Conservation (phyloP, 352 stramenopile genomes). For the Globisporangium takayamanum region DNA sequence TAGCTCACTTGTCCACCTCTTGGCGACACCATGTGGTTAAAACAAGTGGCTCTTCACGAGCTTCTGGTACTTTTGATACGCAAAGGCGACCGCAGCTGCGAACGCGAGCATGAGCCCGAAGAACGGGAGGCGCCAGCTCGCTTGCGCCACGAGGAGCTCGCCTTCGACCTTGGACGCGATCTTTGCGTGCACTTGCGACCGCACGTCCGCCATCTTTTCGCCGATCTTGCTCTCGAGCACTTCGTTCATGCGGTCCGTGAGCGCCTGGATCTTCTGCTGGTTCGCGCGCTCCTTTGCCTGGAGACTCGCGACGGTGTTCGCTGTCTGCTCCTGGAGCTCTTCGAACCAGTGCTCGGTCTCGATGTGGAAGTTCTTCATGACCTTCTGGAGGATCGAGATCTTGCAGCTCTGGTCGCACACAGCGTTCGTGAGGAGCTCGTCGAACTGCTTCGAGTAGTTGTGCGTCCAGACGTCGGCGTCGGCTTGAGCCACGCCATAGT, state of each 20-base stretch:
- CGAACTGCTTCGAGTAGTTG: slow-evolving; percentile 84
- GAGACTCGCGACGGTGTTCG: slow-evolving; percentile 70
- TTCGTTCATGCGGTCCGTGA: slow-evolving; percentile 63
- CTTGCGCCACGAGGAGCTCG: slow-evolving; percentile 50
- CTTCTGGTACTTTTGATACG: slow-evolving; percentile 86
- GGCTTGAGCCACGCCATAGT: slow-evolving; percentile 40
- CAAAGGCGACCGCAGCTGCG: slow-evolving; percentile 41
- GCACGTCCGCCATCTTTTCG: slow-evolving; percentile 55
- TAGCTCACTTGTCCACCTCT: too few relatives aligned
- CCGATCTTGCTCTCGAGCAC: slow-evolving; percentile 75
- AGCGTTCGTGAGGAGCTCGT: slow-evolving; percentile 43
- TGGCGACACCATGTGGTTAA: slow-evolving; percentile 11
- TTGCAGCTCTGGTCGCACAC: slow-evolving; percentile 78
- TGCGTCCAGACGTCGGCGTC: slow-evolving; percentile 73
- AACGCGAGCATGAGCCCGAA: slow-evolving; percentile 70
- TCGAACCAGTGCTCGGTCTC: slow-evolving; percentile 84
- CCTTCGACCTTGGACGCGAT: slow-evolving; percentile 64
- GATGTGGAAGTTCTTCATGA: slow-evolving; percentile 73
- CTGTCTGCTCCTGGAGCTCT: slow-evolving; percentile 68
- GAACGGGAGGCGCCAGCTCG: slow-evolving; percentile 74
- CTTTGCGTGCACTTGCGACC: slow-evolving; percentile 58
- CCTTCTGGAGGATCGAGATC: slow-evolving; percentile 76
- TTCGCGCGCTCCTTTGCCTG: slow-evolving; percentile 67
- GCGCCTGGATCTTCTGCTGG: slow-evolving; percentile 57
- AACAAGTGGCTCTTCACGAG: slow-evolving; percentile 81